Conservation (phyloP, 2,329 filamentous ascomycete genomes). For the Aspergillus sp. region DNA sequence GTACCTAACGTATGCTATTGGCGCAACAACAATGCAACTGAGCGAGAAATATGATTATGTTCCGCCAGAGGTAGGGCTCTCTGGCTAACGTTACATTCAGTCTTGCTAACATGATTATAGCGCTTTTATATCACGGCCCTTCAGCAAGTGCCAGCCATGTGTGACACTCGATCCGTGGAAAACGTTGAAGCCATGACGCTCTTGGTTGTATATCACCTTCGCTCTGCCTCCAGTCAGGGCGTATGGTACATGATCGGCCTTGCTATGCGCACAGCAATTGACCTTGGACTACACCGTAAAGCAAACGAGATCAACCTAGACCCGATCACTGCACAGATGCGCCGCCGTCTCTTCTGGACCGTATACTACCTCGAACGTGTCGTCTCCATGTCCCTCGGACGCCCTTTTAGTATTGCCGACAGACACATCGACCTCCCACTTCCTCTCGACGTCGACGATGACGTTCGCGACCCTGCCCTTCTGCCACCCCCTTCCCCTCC, state of each 20-base stretch:
- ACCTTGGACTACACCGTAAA: slow-evolving; percentile 56
- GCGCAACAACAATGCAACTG: slow-evolving; percentile 54
- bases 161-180: slow-evolving; percentile 54
- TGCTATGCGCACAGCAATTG: slow-evolving; percentile 59
- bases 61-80: slow-evolving; percentile 44
- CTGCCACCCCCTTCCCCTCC: slow-evolving; percentile 35
- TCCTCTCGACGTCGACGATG: slow-evolving; percentile 51
- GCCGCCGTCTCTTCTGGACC: slow-evolving; percentile 57
- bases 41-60: slow-evolving; percentile 53
- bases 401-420: slow-evolving; percentile 57
- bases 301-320: slow-evolving; percentile 50
- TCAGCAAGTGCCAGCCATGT: slow-evolving; percentile 54
- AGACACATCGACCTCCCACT: slow-evolving; percentile 57
- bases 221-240: slow-evolving; percentile 55
- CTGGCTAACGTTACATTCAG: neutral
- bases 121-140: slow-evolving; percentile 56
- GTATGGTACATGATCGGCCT: slow-evolving; percentile 61
- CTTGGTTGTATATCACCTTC: slow-evolving; percentile 56
- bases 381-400: slow-evolving; percentile 56
- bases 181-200: slow-evolving; percentile 60
- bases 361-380: slow-evolving; percentile 57
- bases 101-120: slow-evolving; percentile 29
- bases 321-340: slow-evolving; percentile 50
- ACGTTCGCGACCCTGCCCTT: slow-evolving; percentile 43
- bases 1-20: slow-evolving; percentile 59